Conservation (phyloP, 2,329 filamentous ascomycete genomes). For the Trichophyton simii region DNA sequence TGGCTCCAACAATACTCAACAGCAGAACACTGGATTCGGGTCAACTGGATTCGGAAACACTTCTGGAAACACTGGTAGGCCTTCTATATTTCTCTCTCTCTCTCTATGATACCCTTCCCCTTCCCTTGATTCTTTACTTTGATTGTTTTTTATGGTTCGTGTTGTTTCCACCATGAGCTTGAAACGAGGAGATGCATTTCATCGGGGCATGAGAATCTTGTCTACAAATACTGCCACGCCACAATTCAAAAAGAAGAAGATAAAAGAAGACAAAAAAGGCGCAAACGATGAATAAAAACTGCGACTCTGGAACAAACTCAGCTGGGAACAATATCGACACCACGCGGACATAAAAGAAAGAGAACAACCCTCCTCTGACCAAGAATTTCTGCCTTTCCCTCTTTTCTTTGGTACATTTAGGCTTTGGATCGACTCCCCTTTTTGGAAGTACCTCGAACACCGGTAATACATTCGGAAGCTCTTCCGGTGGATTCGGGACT, state of each 20-base stretch:
- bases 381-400: slow-evolving; percentile 3
- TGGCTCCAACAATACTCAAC: slow-evolving; percentile 11
- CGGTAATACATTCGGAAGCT: slow-evolving; percentile 15
- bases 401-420: slow-evolving; percentile 16
- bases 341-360: slow-evolving; percentile 3
- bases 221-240: neutral
- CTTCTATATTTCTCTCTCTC: neutral
- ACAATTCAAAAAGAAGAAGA: neutral
- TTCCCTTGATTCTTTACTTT: neutral
- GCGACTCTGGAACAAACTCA: slow-evolving; percentile 4
- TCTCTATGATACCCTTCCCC: neutral
- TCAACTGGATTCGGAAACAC: slow-evolving; percentile 8
- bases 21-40: slow-evolving; percentile 12
- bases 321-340: slow-evolving; percentile 1
- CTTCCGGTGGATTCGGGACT: slow-evolving; percentile 18
- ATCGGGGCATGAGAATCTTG: neutral
- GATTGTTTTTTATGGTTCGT: slow-evolving; percentile 6
- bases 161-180: slow-evolving; percentile 4
- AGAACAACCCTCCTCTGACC: slow-evolving; percentile 4
- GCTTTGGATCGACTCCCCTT: slow-evolving; percentile 27
- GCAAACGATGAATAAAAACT: slow-evolving; percentile 4
- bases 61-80: slow-evolving; percentile 13
- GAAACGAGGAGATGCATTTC: slow-evolving; percentile 5
- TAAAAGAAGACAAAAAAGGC: neutral
- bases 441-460: slow-evolving; percentile 26